Percentiles rank a stretch among this genome's conserved stretches.
These are phyloP conservation scores for Apiospora marii DNA, from an alignment of 2,329 filamentous ascomycete species.

Conservation along the genomic window DNA sequence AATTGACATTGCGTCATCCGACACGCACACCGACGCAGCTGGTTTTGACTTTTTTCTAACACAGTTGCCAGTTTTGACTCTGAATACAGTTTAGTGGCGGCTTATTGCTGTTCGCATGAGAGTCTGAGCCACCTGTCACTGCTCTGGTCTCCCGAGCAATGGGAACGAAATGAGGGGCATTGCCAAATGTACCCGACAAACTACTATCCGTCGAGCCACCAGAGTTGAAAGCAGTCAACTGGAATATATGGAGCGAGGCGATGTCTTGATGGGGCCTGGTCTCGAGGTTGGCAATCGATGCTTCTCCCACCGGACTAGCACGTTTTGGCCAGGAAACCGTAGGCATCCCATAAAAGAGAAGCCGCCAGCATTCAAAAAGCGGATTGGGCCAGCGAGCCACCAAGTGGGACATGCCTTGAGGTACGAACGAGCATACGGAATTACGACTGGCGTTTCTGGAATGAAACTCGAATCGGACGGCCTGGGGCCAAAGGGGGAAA, in stretches of 20 bases:
- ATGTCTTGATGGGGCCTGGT: background rate
- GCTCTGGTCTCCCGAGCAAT: background rate
- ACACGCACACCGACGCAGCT: background rate
- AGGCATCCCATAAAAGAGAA: background rate
- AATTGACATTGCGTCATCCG: background rate
- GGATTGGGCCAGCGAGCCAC: background rate
- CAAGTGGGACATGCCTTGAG: background rate
- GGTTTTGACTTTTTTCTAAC: background rate
- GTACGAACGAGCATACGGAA: slow-evolving; percentile 19
- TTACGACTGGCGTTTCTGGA: slow-evolving; percentile 20
- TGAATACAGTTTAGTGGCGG: background rate
- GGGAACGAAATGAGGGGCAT: background rate
- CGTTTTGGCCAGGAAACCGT: background rate
- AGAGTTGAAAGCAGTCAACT: background rate
- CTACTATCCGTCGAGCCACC: background rate
- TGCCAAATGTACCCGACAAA: background rate
- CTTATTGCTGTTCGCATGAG: background rate
- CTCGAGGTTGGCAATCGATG: background rate
- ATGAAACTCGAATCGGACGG: slow-evolving; percentile 4
- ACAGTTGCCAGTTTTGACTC: background rate
- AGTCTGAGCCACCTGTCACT: background rate
- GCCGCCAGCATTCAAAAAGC: background rate
- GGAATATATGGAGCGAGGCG: background rate
- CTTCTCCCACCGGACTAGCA: background rate
- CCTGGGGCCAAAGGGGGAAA: slow-evolving; percentile 11